Conservation (phyloP, 352 stramenopile species). For the Phytophthora cryptogea region DNA sequence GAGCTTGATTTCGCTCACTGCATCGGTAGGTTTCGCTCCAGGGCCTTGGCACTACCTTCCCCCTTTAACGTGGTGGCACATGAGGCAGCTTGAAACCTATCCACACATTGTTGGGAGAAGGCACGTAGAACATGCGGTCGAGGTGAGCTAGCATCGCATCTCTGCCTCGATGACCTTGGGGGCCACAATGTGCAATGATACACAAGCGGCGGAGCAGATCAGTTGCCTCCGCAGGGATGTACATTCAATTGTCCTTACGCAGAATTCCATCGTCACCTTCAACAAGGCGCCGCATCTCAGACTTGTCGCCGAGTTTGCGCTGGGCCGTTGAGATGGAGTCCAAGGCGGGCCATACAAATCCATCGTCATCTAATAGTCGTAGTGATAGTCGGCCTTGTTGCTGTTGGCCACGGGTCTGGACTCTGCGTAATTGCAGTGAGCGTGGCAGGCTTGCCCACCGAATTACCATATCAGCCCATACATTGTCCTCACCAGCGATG, state of each 20-base stretch:
- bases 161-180: slow-evolving; percentile 6
- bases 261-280: slow-evolving; percentile 1
- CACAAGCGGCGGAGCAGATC: slow-evolving; percentile 8
- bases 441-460: slow-evolving; percentile 9
- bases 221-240: background rate
- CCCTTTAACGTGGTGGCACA: slow-evolving; percentile 20
- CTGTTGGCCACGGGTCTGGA: background rate
- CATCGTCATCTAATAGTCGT: slow-evolving; percentile 1
- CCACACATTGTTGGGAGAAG: slow-evolving; percentile 9
- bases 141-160: slow-evolving; percentile 11
- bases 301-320: background rate
- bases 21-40: slow-evolving; percentile 14
- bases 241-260: background rate
- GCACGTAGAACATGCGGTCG: slow-evolving; percentile 4
- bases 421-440: background rate
- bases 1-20: slow-evolving; percentile 4
- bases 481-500: slow-evolving; percentile 6
- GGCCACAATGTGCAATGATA: slow-evolving; percentile 13
- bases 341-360: slow-evolving; percentile 8
- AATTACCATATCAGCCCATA: slow-evolving; percentile 18
- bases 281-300: background rate
- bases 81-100: slow-evolving; percentile 12
- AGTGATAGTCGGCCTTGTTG: slow-evolving; percentile 4
- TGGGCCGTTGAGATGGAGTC: slow-evolving; percentile 5
- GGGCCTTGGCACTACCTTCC: slow-evolving; percentile 14